Base-by-base conservation (phyloP, 306 rosid genomes). In the Quercus dentata region DNA sequence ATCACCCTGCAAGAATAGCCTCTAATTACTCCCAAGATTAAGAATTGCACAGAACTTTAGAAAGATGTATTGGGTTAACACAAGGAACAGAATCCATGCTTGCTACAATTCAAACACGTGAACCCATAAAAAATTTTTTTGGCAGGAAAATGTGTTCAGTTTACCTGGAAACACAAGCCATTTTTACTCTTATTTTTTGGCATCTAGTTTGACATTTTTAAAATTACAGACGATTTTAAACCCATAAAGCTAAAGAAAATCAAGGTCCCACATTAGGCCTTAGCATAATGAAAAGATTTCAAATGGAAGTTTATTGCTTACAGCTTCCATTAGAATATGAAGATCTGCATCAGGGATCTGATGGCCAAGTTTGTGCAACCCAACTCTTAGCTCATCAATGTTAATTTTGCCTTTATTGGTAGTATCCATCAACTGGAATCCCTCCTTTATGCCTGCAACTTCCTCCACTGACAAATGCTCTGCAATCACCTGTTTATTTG, bases 401-500 rank as follows among this genome's bases (percentile, higher is more conserved):
- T 85, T 89, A 76, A 96, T 83, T 81, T 90, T 93, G 57, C 99
- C 99, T 74, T 76, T 84, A 74, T 90, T 91, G 79, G 19, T 67
- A 41, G 85, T 88, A 86, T 96, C 99, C 98, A 96, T 90, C 63
- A 82, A 4, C 73, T 86, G 56, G 86, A 96, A 96, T 70, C 94
- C 92, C 86, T 96, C 97, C 84, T 89, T 89, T 77, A 96, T 80
- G 38, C 93, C 96, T 1, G 98, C 98, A 80, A 89, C 97, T 90
- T 96, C 99, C 71, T 96, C 99, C 15, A 78, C 90, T 5, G 99
- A 88, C 86, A 96, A 87, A 84, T 91, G 96, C 88, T 93, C 98
- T 0, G 99, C 99, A 74, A 96, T 93, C 63, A 95, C 97, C 99
- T 95, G 92, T 79, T 74, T 68, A 76, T 44, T 75, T 59, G 72